These are phyloP conservation scores for Euphorbia celastroides DNA, from an alignment of 441 rosid species.

Conservation along the genomic window DNA sequence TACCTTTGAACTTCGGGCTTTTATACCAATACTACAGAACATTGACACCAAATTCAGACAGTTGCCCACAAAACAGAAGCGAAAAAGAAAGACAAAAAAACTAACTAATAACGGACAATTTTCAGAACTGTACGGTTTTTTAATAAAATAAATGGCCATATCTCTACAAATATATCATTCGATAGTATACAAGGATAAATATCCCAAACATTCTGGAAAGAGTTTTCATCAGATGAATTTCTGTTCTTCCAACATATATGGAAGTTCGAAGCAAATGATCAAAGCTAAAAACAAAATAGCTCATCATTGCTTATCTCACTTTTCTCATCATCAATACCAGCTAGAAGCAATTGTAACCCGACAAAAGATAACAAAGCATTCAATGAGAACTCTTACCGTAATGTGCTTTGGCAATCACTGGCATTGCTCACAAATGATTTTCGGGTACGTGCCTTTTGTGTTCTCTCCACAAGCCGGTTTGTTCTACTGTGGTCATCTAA, in stretches of 20 bases:
- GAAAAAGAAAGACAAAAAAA: too few species aligned
- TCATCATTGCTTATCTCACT: slow-evolving; percentile 1
- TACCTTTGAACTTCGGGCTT: too few species aligned
- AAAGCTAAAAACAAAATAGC: slow-evolving; percentile 10
- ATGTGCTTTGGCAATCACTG: neutral
- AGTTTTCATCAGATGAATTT: neutral
- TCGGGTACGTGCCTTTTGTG: slow-evolving; percentile 36
- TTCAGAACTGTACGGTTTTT: neutral
- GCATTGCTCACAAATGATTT: slow-evolving; percentile 21
- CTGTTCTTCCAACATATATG: neutral
- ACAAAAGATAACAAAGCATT: neutral
- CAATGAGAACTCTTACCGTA: neutral
- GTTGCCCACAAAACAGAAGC: too few species aligned
- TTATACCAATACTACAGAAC: too few species aligned
- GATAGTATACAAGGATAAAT: slow-evolving; percentile 6
- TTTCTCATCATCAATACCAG: neutral
- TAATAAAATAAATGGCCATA: neutral
- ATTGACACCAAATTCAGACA: too few species aligned
- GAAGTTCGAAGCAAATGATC: slow-evolving; percentile 4
- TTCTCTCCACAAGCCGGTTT: slow-evolving; percentile 31
- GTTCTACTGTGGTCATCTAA: slow-evolving; percentile 27
- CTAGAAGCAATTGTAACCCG: neutral
- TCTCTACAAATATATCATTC: slow-evolving; percentile 6
- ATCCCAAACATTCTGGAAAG: slow-evolving; percentile 3
- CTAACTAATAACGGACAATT: too few species aligned